phyloP scores from a whole-genome alignment of 2,329 filamentous ascomycete species.

The Epichloe brachyelytri region DNA sequence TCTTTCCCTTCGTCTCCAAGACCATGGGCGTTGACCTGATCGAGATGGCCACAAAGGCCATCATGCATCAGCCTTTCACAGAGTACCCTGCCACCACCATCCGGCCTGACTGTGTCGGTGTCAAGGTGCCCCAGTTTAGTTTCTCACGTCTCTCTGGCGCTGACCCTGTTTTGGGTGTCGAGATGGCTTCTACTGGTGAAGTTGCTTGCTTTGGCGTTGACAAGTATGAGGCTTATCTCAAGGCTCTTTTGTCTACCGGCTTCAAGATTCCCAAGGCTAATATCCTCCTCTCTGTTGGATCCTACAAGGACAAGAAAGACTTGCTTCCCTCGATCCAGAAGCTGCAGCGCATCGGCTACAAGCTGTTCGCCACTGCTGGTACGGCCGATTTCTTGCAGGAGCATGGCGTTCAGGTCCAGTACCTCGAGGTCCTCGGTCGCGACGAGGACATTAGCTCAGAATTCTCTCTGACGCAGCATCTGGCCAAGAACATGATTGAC shows the following conservation, averaged over 20 bases:
- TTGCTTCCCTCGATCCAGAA: constrained; percentile 88
- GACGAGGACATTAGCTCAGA: constrained; percentile 83
- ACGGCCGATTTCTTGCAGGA: constrained; percentile 94
- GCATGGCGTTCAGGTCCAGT: constrained; percentile 84
- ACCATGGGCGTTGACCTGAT: constrained; percentile 97
- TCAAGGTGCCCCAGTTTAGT: constrained; percentile 98
- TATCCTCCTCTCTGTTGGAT: constrained; percentile 87
- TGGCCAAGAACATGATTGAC: constrained; percentile 96
- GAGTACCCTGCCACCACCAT: constrained; percentile 72
- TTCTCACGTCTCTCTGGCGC: constrained; percentile 95
- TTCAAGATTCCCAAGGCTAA: constrained; percentile 96
- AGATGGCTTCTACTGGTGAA: constrained; percentile 98
- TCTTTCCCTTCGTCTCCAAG: constrained; percentile 97
- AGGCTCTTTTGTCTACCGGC: constrained; percentile 87
- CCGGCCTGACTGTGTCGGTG: constrained; percentile 73
- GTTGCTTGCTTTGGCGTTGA: constrained; percentile 92
- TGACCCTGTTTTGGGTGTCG: constrained; percentile 90
- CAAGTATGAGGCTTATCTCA: constrained; percentile 96
- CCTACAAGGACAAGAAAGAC: constrained; percentile 96
- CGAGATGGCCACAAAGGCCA: constrained; percentile 96
- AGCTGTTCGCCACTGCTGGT: constrained; percentile 89
- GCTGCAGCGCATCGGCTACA: constrained; percentile 83
- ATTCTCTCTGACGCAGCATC: constrained; percentile 91
- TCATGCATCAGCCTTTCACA: constrained; percentile 69
- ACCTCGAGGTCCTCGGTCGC: constrained; percentile 72